Percentiles rank a stretch among this genome's conserved stretches.
These are phyloP conservation scores for Ampelocalamus luodianensis DNA, from an alignment of 176 grass and related monocot species.

Conservation along the genomic window DNA sequence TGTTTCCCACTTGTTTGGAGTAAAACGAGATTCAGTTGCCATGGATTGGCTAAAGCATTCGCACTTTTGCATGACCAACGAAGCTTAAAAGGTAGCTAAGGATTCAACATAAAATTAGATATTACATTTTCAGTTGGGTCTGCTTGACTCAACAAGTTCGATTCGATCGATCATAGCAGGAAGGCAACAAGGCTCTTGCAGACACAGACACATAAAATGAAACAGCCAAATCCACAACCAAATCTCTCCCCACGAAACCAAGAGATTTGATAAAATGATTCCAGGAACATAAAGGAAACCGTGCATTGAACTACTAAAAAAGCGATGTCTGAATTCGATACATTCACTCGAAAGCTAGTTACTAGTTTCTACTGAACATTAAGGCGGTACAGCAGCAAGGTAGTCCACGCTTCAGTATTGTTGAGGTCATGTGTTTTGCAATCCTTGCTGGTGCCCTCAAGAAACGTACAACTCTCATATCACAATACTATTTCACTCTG, in stretches of 20 bases:
- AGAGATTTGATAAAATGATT: neutral
- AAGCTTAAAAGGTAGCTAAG: too few species aligned
- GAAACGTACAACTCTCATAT: neutral
- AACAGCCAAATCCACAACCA: neutral
- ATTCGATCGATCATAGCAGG: neutral
- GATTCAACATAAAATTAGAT: neutral
- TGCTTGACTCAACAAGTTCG: neutral
- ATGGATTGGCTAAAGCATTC: neutral
- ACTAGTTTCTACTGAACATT: constrained; percentile 32
- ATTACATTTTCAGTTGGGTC: neutral
- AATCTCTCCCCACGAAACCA: neutral
- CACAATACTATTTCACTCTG: neutral
- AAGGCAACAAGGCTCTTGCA: neutral
- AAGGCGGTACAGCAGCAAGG: neutral
- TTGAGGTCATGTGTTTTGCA: neutral
- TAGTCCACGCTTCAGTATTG: neutral
- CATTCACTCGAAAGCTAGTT: constrained; percentile 16
- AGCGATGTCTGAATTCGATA: constrained; percentile 32
- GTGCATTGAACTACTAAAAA: neutral
- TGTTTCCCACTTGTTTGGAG: neutral
- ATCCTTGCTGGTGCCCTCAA: constrained; percentile 13
- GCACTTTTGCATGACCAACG: neutral
- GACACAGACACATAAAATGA: too few species aligned
- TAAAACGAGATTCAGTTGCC: neutral
- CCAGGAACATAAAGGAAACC: neutral